phyloP scores from a whole-genome alignment of 768 basidiomycete species.

The Pleurotus djamor region DNA sequence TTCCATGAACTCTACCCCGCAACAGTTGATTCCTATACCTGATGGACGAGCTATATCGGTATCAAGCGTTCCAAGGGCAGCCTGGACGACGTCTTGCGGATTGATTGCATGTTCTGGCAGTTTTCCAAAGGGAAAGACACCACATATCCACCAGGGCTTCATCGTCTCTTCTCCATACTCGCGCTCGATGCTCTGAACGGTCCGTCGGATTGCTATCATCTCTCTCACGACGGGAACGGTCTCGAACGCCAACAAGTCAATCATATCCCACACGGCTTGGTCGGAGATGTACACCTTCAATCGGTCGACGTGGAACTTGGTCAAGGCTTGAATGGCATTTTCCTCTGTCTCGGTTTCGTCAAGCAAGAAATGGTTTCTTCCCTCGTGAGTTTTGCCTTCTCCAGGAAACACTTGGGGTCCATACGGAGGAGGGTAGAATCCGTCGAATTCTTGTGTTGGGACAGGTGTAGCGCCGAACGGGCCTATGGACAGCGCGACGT shows the following conservation, averaged over 20 bases:
- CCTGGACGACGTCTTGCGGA: slow-evolving; percentile 36
- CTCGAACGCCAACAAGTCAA: slow-evolving; percentile 76
- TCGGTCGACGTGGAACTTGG: slow-evolving; percentile 62
- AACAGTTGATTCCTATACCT: slow-evolving; percentile 79
- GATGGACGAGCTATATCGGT: slow-evolving; percentile 28
- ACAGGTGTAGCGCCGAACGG: slow-evolving; percentile 68
- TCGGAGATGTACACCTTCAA: slow-evolving; percentile 52
- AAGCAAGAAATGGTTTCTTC: slow-evolving; percentile 36
- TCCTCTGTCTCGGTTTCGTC: slow-evolving; percentile 23
- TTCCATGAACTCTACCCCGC: slow-evolving; percentile 42
- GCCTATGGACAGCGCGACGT: slow-evolving; percentile 69
- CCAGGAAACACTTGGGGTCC: slow-evolving; percentile 42
- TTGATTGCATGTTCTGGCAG: slow-evolving; percentile 37
- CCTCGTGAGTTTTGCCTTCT: slow-evolving; percentile 26
- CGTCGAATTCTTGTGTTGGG: slow-evolving; percentile 72
- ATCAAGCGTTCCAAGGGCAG: slow-evolving; percentile 27
- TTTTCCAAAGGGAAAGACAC: slow-evolving; percentile 52
- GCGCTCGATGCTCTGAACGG: slow-evolving; percentile 41
- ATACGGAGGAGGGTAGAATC: slow-evolving; percentile 74
- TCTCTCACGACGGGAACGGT: slow-evolving; percentile 71
- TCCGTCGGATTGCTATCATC: slow-evolving; percentile 59
- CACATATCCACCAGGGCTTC: slow-evolving; percentile 79
- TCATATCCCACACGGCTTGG: slow-evolving; percentile 43
- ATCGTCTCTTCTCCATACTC: slow-evolving; percentile 11
- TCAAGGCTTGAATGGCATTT: slow-evolving; percentile 48